Evolutionary conservation across 495 filamentous ascomycete species (phyloP), one percentile per base, ranked within the genome.

Genomic region (Coniosporium apollinis): DNA sequence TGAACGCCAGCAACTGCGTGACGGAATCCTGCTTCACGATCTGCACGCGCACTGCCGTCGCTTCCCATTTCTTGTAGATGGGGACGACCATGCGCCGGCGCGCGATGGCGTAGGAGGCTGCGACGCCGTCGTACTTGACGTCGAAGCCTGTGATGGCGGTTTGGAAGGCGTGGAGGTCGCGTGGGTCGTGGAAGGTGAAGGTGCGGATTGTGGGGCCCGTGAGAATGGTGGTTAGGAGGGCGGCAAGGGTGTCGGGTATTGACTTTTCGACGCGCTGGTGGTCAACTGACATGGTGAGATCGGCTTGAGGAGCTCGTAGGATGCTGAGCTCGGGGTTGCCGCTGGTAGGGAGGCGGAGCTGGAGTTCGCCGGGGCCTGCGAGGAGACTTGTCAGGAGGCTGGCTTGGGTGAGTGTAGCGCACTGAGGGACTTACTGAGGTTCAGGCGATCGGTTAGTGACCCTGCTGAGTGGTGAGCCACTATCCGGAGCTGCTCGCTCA

Each of bases 61-160:
- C 78, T 47, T 87, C 81, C 81, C 82, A 87, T 51, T 81, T 84
- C 59, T 92, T 91, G 56, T 85, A 74, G 33, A 87, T 82, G 0
- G 81, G 82, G n/a, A 87, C 79, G 16, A 89, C 76, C 69, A 79
- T 82, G 39, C 80, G 70, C 28, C 81, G 70, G n/a, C 82, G 79
- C 2, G 82, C 74, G 37, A 92, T 89, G 39, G 75, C 69, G 46
- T 91, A 83, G 3, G 67, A 74, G 0, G 69, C 59, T 7, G 78
- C 82, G 28, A 77, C 55, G 22, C 74, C 65, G 34, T 43, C 48
- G 19, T 41, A 43, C 22, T 15, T 20, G 15, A 50, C 44, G 6
- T 26, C 30, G 37, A 18, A 89, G 1, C 83, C 81, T 1, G 82
- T 91, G 25, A 91, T 56, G 11, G 81, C 73, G 13, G 57, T 59